These are phyloP conservation scores for Kazachstania psychrophila DNA, from an alignment of 805 yeast genomes.

Conservation along the genomic window DNA sequence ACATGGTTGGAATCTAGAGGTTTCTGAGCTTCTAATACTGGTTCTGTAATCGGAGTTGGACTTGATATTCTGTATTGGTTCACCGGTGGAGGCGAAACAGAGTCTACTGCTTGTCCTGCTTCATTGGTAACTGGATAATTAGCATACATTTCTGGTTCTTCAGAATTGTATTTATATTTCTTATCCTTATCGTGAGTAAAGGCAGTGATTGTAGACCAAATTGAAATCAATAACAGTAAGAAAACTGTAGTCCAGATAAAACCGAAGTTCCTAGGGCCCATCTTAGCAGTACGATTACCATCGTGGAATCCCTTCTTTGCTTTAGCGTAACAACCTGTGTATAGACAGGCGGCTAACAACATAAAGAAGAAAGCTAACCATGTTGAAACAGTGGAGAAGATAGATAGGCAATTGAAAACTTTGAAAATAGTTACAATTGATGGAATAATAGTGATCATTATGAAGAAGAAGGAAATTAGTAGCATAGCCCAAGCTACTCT, in stretches of 20 bases:
- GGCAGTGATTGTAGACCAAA: constrained; percentile 16
- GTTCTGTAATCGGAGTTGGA: too few relatives aligned
- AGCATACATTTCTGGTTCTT: constrained; percentile 6
- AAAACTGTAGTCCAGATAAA: constrained; percentile 45
- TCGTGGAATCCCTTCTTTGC: constrained; percentile 42
- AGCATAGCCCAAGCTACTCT: constrained; percentile 61
- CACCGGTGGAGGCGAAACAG: not conserved
- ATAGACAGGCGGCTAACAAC: constrained; percentile 37
- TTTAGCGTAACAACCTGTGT: constrained; percentile 47
- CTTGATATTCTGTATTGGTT: not conserved
- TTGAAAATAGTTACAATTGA: constrained; percentile 18
- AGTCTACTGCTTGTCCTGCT: too few relatives aligned
- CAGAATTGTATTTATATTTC: constrained; percentile 3
- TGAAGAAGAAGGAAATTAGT: constrained; percentile 47
- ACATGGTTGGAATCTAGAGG: not conserved
- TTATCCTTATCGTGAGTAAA: constrained; percentile 7
- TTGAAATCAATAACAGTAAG: constrained; percentile 12
- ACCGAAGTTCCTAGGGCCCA: constrained; percentile 47
- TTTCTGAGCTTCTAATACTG: not conserved
- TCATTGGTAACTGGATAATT: not conserved
- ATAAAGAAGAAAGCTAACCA: constrained; percentile 39
- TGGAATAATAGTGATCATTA: constrained; percentile 40
- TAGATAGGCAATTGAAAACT: constrained; percentile 11
- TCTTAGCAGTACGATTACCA: constrained; percentile 33
- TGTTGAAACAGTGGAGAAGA: constrained; percentile 13